These are phyloP conservation scores for Solanum ossicruentum DNA, from an alignment of 257 asterid species.

Conservation along the genomic window DNA sequence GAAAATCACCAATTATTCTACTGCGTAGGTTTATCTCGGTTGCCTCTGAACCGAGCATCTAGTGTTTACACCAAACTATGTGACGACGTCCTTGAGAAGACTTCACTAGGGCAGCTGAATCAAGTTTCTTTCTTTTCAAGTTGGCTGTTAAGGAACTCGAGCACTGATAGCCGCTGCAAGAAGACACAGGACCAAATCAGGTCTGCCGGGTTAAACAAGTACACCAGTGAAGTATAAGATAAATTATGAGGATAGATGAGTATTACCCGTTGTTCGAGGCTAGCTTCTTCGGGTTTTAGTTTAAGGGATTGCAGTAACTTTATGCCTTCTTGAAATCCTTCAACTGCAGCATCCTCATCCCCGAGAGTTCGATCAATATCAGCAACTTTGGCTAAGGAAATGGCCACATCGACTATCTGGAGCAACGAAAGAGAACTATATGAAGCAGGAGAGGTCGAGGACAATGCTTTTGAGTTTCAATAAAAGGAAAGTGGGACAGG, in stretches of 20 bases:
- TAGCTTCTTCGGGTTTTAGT: conserved; percentile 36
- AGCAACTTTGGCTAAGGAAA: conserved; percentile 88
- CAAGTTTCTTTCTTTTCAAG: conserved; percentile 22
- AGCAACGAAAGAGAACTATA: background rate
- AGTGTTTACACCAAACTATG: background rate
- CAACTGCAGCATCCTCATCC: conserved; percentile 44
- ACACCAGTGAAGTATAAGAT: background rate
- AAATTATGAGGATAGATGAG: background rate
- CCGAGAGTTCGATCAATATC: conserved; percentile 83
- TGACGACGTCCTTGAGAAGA: background rate
- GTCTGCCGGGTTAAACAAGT: background rate
- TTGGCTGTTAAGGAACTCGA: conserved; percentile 62
- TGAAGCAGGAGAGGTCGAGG: background rate
- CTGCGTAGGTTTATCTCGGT: background rate
- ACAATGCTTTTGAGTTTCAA: background rate
- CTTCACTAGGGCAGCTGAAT: background rate
- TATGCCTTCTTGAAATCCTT: conserved; percentile 70
- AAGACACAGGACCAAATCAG: background rate
- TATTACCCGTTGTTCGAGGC: conserved; percentile 62
- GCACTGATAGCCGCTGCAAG: conserved; percentile 70
- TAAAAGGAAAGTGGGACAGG: background rate
- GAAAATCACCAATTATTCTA: background rate
- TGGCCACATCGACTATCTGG: conserved; percentile 67
- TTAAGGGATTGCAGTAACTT: conserved; percentile 44
- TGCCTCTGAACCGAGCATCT: background rate